Percentiles rank a stretch among this genome's conserved stretches.
Conservation (phyloP, 768 basidiomycete genomes). For the Suillus hirtellus region DNA sequence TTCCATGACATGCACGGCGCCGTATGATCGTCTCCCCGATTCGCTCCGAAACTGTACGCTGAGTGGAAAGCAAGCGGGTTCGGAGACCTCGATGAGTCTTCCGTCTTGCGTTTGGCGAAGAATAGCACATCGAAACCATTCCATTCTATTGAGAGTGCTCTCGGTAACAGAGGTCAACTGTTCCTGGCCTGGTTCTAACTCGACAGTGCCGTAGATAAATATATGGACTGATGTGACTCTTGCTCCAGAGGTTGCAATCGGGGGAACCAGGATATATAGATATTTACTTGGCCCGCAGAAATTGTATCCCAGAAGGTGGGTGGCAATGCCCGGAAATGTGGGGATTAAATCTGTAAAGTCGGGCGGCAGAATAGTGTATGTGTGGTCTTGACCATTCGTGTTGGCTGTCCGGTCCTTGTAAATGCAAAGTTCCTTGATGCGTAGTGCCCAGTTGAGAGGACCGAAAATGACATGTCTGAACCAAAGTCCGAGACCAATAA, state of each 20-base stretch:
- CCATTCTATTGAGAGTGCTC: slow-evolving; percentile 1
- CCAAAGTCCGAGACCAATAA: background rate
- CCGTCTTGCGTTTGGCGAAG: background rate
- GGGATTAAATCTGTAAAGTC: slow-evolving; percentile 2
- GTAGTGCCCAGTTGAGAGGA: slow-evolving; percentile 6
- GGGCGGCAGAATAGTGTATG: background rate
- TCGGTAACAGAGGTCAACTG: no score
- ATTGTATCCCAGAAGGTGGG: background rate
- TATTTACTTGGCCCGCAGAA: slow-evolving; percentile 4
- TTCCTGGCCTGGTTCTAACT: background rate
- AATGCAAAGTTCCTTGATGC: background rate
- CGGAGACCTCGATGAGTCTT: background rate
- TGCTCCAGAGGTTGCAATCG: background rate
- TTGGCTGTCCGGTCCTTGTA: background rate
- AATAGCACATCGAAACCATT: slow-evolving; percentile 5
- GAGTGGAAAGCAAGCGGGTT: background rate
- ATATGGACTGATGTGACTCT: background rate
- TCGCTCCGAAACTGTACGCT: background rate
- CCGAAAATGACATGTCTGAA: background rate
- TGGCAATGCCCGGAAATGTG: background rate
- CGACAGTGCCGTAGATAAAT: slow-evolving; percentile 1
- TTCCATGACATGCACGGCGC: background rate
- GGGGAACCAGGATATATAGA: background rate
- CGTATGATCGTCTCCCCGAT: background rate
- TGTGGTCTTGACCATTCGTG: background rate